phyloP scores from a whole-genome alignment of 1,284 basidiomycete species.

The Prillingera fragicola region DNA sequence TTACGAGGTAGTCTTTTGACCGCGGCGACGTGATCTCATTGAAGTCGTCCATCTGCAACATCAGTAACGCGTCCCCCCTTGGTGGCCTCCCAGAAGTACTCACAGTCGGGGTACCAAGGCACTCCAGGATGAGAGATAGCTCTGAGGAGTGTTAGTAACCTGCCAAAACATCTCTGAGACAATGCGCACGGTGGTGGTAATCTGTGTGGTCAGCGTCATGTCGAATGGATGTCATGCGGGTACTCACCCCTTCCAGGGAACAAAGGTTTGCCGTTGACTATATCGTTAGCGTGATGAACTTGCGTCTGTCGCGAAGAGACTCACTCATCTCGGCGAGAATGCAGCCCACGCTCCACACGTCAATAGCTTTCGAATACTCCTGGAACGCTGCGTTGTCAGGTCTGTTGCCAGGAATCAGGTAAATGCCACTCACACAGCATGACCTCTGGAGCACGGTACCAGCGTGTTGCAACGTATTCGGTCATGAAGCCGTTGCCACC shows the following conservation, averaged over 20 bases:
- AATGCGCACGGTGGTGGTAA: conserved; percentile 39
- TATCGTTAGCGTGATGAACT: conserved; percentile 2
- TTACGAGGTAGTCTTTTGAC: conserved; percentile 76
- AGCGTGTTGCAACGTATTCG: conserved; percentile 87
- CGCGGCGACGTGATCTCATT: conserved; percentile 67
- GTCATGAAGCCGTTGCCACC: conserved; percentile 89
- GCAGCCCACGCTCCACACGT: conserved; percentile 90
- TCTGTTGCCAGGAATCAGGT: neutral
- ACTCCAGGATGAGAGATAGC: conserved; percentile 56
- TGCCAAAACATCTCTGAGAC: neutral
- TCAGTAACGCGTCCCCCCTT: conserved; percentile 3
- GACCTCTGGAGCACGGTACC: conserved; percentile 91
- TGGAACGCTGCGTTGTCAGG: conserved; percentile 59
- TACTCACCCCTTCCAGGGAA: conserved; percentile 81
- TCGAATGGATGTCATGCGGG: conserved; percentile 7
- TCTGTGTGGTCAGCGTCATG: too few species aligned
- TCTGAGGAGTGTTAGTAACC: conserved; percentile 30
- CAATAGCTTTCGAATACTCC: conserved; percentile 86
- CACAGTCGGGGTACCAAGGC: conserved; percentile 55
- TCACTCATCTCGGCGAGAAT: conserved; percentile 82
- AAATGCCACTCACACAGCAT: conserved; percentile 62
- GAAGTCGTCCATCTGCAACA: conserved; percentile 54
- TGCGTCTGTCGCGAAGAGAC: conserved; percentile 16
- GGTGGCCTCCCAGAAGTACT: conserved; percentile 2
- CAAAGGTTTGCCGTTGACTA: conserved; percentile 72